Conservation (phyloP, 257 asterid species). For the Capsicum chinense region DNA sequence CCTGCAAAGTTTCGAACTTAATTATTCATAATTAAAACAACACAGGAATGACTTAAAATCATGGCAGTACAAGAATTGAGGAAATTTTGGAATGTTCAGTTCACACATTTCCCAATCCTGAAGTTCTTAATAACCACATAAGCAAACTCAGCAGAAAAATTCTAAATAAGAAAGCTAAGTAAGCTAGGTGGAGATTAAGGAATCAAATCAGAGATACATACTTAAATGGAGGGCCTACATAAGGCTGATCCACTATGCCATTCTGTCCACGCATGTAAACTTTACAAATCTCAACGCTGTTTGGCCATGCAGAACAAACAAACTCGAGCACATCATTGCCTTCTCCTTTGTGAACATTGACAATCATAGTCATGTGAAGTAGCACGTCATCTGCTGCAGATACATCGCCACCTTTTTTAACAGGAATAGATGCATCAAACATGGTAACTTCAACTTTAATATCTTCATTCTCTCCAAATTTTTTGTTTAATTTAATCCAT, state of each 20-base stretch:
- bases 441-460: conserved; percentile 88
- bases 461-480: conserved; percentile 73
- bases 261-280: conserved; percentile 58
- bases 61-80: not conserved
- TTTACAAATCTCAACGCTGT: conserved; percentile 61
- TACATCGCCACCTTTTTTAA: conserved; percentile 51
- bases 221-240: conserved; percentile 81
- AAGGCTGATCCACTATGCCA: conserved; percentile 39
- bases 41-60: not conserved
- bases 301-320: conserved; percentile 89
- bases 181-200: conserved; percentile 19
- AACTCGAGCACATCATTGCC: conserved; percentile 62
- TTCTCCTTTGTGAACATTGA: conserved; percentile 66
- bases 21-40: not conserved
- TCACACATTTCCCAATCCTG: not conserved
- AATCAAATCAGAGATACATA: conserved; percentile 39
- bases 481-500: conserved; percentile 72
- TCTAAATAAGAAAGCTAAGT: not conserved
- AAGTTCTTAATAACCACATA: not conserved
- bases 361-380: conserved; percentile 67
- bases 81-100: not conserved
- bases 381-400: conserved; percentile 53
- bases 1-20: not conserved
- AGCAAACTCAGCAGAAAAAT: not conserved
- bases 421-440: conserved; percentile 73